A percentile compares a stretch with the other conserved stretches of the same genome.
Evolutionary conservation across 805 yeast genomes (phyloP).

Genomic region (Suhomyces emberorum): DNA sequence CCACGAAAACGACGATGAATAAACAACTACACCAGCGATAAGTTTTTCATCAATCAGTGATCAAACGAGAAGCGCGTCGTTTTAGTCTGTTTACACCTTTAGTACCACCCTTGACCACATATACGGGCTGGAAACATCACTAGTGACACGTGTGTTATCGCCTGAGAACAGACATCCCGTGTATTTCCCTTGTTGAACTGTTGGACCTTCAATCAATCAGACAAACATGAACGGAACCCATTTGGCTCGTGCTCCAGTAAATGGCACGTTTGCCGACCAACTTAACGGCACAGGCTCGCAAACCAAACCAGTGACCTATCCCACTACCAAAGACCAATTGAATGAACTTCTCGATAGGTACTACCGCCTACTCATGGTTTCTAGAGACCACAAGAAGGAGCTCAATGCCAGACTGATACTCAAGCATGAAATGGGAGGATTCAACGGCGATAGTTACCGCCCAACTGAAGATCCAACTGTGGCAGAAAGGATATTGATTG

Average conservation of each 20-base stretch:
- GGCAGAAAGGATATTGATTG: slow-evolving; percentile 25
- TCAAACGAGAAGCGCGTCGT: slow-evolving; percentile 1
- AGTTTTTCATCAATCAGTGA: slow-evolving; percentile 1
- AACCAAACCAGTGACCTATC: slow-evolving; percentile 8
- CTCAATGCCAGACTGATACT: slow-evolving; percentile 10
- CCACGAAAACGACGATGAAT: slow-evolving; percentile 2
- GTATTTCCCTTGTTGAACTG: too few relatives aligned
- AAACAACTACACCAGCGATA: slow-evolving; percentile 1
- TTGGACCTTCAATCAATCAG: neutral
- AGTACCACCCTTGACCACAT: neutral
- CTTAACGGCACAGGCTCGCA: neutral
- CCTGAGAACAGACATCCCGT: too few relatives aligned
- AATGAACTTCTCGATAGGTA: slow-evolving; percentile 25
- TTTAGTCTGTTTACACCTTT: neutral
- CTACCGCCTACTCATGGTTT: slow-evolving; percentile 16
- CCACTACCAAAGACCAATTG: slow-evolving; percentile 25
- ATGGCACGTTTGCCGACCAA: neutral
- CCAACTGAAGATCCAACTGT: slow-evolving; percentile 21
- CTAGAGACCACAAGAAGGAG: slow-evolving; percentile 17
- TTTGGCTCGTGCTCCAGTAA: neutral
- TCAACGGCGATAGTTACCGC: neutral
- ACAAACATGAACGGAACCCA: neutral
- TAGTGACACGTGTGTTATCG: too few relatives aligned
- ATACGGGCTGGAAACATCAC: neutral
- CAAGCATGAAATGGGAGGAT: neutral